These are phyloP conservation scores for Aspergillus novoparasiticus DNA, from an alignment of 2,329 filamentous ascomycete genomes.

Conservation along the genomic window DNA sequence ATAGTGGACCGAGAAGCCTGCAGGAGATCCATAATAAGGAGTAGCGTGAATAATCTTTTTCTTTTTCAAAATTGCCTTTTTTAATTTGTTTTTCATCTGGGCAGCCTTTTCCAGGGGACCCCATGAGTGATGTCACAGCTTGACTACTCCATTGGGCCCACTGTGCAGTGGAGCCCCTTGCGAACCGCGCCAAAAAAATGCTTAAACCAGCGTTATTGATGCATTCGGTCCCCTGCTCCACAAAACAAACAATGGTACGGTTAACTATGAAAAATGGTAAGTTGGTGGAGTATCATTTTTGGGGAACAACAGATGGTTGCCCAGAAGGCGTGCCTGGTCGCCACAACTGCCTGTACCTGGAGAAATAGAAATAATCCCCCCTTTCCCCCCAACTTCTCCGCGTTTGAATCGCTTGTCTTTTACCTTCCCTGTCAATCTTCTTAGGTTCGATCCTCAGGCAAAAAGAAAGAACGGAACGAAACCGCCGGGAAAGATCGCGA, in stretches of 20 bases:
- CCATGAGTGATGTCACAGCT: constrained; percentile 18
- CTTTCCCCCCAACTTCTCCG: constrained; percentile 21
- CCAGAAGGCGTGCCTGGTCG: constrained; percentile 16
- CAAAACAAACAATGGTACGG: constrained; percentile 21
- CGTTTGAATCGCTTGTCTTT: constrained; percentile 19
- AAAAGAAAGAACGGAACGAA: not conserved
- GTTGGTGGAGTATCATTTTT: constrained; percentile 20
- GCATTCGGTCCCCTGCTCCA: constrained; percentile 30
- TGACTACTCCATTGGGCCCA: constrained; percentile 11
- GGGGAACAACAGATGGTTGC: constrained; percentile 18
- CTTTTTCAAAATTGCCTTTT: not conserved
- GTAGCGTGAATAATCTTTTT: constrained; percentile 1
- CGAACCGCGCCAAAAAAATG: constrained; percentile 30
- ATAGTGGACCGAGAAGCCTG: not conserved
- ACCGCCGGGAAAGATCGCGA: constrained; percentile 1
- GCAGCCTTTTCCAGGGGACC: not conserved
- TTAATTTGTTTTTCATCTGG: not conserved
- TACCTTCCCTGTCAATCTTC: constrained; percentile 15
- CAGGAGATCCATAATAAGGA: not conserved
- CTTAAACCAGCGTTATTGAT: constrained; percentile 36
- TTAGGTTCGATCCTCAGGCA: constrained; percentile 1
- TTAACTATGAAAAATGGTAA: constrained; percentile 13
- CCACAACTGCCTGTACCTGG: constrained; percentile 25
- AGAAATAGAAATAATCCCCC: constrained; percentile 33
- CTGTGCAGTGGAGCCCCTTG: constrained; percentile 12